Evolutionary conservation across 352 stramenopile species (phyloP).

Genomic region (Globisporangium camurandrum): DNA sequence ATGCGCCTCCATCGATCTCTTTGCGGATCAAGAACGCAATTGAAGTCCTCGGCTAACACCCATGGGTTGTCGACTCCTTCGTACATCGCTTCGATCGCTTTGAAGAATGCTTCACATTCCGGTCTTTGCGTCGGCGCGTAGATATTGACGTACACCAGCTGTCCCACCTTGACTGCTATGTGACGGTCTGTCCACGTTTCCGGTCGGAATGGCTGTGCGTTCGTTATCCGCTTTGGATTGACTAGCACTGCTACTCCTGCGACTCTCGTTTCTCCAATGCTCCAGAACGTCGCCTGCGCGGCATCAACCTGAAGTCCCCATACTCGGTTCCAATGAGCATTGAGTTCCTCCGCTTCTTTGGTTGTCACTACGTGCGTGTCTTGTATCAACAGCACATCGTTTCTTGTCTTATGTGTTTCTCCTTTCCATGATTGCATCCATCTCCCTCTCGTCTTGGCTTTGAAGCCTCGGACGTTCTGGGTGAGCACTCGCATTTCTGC

Average conservation of each 20-base stretch:
- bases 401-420: not conserved
- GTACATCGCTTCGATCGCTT: not conserved
- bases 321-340: not conserved
- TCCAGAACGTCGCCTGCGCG: not conserved
- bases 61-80: not conserved
- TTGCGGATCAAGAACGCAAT: not conserved
- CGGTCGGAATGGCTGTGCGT: not conserved
- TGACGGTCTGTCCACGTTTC: not conserved
- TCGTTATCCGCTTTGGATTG: not conserved
- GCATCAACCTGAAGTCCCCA: not conserved
- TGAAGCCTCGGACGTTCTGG: not conserved
- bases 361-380: not conserved
- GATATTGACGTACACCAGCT: not conserved
- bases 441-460: not conserved
- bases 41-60: not conserved
- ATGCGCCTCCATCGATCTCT: not conserved
- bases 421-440: not conserved
- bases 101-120: not conserved
- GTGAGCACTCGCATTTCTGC: not conserved
- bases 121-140: not conserved
- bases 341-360: not conserved
- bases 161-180: not conserved
- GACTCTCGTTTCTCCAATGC: not conserved
- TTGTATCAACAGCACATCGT: not conserved
- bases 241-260: not conserved